Conservation (phyloP, 2,329 filamentous ascomycete genomes). For the Amylocarpus encephaloides region DNA sequence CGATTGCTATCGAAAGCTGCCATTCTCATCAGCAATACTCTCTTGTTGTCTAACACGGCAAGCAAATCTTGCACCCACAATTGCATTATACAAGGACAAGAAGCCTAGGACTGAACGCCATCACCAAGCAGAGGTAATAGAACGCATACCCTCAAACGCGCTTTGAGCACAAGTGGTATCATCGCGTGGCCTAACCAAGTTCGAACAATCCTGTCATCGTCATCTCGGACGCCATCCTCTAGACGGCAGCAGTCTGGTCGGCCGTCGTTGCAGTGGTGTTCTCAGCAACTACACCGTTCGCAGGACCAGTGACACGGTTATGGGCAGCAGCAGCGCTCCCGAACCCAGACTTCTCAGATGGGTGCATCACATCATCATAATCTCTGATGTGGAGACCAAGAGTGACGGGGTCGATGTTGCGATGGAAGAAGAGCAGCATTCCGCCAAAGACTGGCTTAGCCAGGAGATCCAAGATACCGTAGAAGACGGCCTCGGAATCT, state of each 20-base stretch:
- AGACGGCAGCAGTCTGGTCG: background rate
- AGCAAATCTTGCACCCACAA: too few relatives aligned
- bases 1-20: background rate
- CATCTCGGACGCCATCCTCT: background rate
- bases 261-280: background rate
- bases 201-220: background rate
- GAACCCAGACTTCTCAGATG: background rate
- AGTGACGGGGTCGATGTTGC: slow-evolving; percentile 50
- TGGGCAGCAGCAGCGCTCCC: background rate
- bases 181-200: background rate
- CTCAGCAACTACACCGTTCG: background rate
- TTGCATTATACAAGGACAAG: too few relatives aligned
- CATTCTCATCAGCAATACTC: background rate
- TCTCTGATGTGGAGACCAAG: slow-evolving; percentile 45
- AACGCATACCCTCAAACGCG: background rate
- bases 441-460: slow-evolving; percentile 59
- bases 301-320: background rate
- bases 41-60: too few relatives aligned
- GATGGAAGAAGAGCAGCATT: slow-evolving; percentile 53
- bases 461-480: slow-evolving; percentile 59
- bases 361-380: slow-evolving; percentile 12
- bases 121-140: background rate
- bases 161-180: background rate
- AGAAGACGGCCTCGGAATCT: slow-evolving; percentile 61
- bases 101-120: background rate